These are phyloP conservation scores for Cadophora sp. DNA, from an alignment of 2,329 filamentous ascomycete genomes.

Conservation along the genomic window DNA sequence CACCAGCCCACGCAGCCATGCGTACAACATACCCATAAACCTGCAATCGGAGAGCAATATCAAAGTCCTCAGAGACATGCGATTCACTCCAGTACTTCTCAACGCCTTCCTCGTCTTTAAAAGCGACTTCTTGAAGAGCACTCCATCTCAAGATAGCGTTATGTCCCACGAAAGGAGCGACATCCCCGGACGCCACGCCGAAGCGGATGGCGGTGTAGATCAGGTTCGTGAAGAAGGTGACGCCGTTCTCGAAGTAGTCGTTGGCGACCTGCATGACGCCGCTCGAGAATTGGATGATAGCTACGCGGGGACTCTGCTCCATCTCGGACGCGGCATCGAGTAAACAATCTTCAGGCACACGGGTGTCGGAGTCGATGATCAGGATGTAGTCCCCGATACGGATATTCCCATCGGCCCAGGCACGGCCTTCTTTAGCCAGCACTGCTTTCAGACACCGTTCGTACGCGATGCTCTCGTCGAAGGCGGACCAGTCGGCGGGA, in stretches of 20 bases:
- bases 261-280: slow-evolving; percentile 81
- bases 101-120: slow-evolving; percentile 71
- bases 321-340: slow-evolving; percentile 82
- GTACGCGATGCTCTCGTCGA: slow-evolving; percentile 71
- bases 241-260: slow-evolving; percentile 74
- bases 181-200: slow-evolving; percentile 78
- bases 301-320: slow-evolving; percentile 79
- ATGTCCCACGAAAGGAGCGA: slow-evolving; percentile 82
- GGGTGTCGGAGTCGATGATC: slow-evolving; percentile 80
- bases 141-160: slow-evolving; percentile 79
- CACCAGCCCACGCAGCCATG: slow-evolving; percentile 73
- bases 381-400: slow-evolving; percentile 85
- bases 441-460: slow-evolving; percentile 68
- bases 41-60: slow-evolving; percentile 80
- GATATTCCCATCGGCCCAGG: slow-evolving; percentile 85
- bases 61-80: slow-evolving; percentile 81
- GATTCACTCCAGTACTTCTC: slow-evolving; percentile 84
- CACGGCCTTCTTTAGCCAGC: slow-evolving; percentile 70
- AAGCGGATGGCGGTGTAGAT: slow-evolving; percentile 80
- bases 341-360: slow-evolving; percentile 71
- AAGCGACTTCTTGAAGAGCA: slow-evolving; percentile 77
- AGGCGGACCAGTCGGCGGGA: slow-evolving; percentile 67
- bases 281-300: slow-evolving; percentile 78
- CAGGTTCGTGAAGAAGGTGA: slow-evolving; percentile 75
- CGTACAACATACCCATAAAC: slow-evolving; percentile 75